Conservation (phyloP, 768 basidiomycete genomes). For the Galerina sulciceps region DNA sequence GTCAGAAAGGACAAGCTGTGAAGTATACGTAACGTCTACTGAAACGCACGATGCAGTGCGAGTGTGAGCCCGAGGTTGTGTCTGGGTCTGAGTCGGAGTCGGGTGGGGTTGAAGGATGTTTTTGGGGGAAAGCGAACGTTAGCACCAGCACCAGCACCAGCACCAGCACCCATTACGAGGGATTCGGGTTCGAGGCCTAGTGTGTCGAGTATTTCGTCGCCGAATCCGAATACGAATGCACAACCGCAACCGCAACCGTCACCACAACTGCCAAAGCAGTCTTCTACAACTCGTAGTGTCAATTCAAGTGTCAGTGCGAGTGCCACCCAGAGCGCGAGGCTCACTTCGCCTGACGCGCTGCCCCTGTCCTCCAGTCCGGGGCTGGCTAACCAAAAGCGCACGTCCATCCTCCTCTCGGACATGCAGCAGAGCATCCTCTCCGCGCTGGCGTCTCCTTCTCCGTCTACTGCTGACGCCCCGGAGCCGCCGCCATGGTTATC, state of each 20-base stretch:
- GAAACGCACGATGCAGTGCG: slow-evolving; percentile 23
- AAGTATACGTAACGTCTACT: no score
- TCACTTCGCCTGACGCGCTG: background rate
- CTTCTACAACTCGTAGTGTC: background rate
- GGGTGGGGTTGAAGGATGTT: no score
- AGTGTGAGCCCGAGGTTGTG: background rate
- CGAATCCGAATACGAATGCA: no score
- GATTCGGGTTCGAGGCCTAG: no score
- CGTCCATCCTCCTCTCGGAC: slow-evolving; percentile 67
- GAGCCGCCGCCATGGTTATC: background rate
- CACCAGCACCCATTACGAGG: no score
- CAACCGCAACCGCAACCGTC: background rate
- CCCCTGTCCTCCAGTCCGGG: slow-evolving; percentile 18
- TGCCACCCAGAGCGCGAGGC: background rate
- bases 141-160: no score
- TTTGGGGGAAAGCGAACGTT: no score
- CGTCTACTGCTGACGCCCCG: slow-evolving; percentile 13
- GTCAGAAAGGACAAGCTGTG: no score
- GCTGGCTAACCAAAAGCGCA: slow-evolving; percentile 59
- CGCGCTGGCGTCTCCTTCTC: slow-evolving; percentile 39
- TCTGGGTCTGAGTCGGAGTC: background rate
- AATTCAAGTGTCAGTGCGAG: background rate
- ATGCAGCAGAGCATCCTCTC: slow-evolving; percentile 60
- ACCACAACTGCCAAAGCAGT: background rate
- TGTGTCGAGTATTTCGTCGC: no score